These are phyloP conservation scores for Pleurotus citrinopileatus DNA, from an alignment of 768 basidiomycete genomes.

Conservation along the genomic window DNA sequence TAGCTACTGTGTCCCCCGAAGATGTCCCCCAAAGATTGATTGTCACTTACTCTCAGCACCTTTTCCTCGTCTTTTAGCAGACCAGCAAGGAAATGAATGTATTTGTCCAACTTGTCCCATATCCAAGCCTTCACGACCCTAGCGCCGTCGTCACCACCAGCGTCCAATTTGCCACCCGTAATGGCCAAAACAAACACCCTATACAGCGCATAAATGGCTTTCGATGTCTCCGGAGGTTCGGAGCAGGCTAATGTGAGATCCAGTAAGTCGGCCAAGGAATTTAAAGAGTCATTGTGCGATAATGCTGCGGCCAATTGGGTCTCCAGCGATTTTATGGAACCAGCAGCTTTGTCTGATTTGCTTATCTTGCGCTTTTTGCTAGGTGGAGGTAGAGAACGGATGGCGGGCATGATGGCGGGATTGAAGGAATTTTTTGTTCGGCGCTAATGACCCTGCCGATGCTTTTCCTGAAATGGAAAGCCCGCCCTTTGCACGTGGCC, in stretches of 20 bases:
- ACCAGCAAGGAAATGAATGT: conserved; percentile 64
- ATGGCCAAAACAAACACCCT: conserved; percentile 70
- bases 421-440: no score
- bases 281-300: conserved; percentile 60
- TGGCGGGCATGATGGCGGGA: conserved; percentile 21
- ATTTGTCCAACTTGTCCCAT: conserved; percentile 69
- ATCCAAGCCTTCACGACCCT: conserved; percentile 78
- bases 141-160: conserved; percentile 45
- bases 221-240: conserved; percentile 59
- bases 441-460: no score
- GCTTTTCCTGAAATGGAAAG: no score
- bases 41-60: conserved; percentile 60
- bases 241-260: conserved; percentile 45
- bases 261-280: conserved; percentile 74
- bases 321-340: conserved; percentile 49
- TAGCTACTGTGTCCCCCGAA: neutral
- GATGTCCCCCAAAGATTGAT: no score
- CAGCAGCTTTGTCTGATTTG: conserved; percentile 21
- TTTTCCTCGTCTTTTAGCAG: conserved; percentile 79
- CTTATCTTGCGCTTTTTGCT: conserved; percentile 49
- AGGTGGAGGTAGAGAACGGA: conserved; percentile 48
- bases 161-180: conserved; percentile 50
- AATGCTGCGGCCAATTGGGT: conserved; percentile 51
- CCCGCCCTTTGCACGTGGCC: no score
- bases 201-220: conserved; percentile 81